Base-by-base conservation (phyloP, 495 filamentous ascomycete genomes). In the Penicillium daleae region DNA sequence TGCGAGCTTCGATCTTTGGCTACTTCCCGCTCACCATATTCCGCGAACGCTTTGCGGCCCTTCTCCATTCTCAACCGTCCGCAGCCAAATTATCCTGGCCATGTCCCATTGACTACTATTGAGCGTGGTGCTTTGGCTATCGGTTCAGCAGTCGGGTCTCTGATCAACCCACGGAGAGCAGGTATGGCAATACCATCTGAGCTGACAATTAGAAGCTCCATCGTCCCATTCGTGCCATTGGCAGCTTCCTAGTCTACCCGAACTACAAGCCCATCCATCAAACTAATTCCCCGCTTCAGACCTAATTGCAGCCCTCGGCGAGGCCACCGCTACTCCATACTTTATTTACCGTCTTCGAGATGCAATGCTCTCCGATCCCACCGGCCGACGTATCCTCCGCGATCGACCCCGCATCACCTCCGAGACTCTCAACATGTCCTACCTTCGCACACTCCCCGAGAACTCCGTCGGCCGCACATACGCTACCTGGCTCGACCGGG, bases 311-410 rank as follows among this genome's bases (percentile, higher is more conserved):
- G 84, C 92, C 26, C 87, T 96, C 17, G 96, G 93, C 71, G 95
- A 99, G 83, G 86, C 92, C 39, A 98, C 94, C 5, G 91, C 93
- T 55, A 91, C 92, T 33, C 95, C 96, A 29, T 97, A 92, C 82
- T 98, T 98, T 80, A 92, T 97, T 74, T 86, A 90, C 80, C 90
- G 91, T 54, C 91, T 99, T 15, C 92, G 92, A 59, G 84, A 93
- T 68, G 92, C 87, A 44, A 99, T 99, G 95, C 91, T 98, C 56
- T 75, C 84, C 12, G 78, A 87, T 63, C 83, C 90, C 6, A 97
- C 92, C 0, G 96, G 95, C 27, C 91, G 95, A 0, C 89, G 93
- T 31, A 97, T 99, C 74, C 89, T 99, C 44, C 89, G 89, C 59
- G 92, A 96, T 59, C 87, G 92, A 2, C 95, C 96, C 4, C 90